Evolutionary conservation across 345 rosid genomes (phyloP).

Genomic region (Lagerstroemia speciosa): DNA sequence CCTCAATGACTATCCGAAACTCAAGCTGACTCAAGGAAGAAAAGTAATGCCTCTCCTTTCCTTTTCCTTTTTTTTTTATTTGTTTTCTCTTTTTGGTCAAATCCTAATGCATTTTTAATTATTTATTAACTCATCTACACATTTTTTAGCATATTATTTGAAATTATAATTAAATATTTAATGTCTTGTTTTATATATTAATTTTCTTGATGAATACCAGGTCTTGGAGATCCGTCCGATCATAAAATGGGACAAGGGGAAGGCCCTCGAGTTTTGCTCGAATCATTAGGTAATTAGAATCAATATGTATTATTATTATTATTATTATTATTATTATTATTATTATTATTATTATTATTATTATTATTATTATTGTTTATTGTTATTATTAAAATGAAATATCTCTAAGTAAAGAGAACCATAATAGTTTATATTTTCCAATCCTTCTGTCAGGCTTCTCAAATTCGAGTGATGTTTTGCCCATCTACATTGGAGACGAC

Average conservation of each 20-base stretch:
- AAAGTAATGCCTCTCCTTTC: constrained; percentile 32
- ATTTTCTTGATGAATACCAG: constrained; percentile 20
- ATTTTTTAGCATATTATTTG: too few relatives aligned
- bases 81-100: not conserved
- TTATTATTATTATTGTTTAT: not conserved
- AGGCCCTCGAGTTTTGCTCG: constrained; percentile 82
- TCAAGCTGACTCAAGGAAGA: constrained; percentile 65
- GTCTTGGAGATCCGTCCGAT: constrained; percentile 84
- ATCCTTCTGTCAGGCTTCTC: constrained; percentile 43
- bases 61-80: not conserved
- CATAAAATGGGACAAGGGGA: constrained; percentile 92
- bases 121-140: too few relatives aligned
- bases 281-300: constrained; percentile 65
- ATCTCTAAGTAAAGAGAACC: not conserved
- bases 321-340: not conserved
- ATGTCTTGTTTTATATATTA: not conserved
- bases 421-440: not conserved
- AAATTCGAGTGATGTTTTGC: constrained; percentile 60
- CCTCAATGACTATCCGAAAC: constrained; percentile 51
- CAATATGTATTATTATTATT: not conserved
- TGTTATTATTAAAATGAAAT: not conserved
- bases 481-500: constrained; percentile 90
- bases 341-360: not conserved
- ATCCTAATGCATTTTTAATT: too few relatives aligned
- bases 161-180: not conserved